These are phyloP conservation scores for Venturia pyrina DNA, from an alignment of 2,329 filamentous ascomycete genomes.

Conservation along the genomic window DNA sequence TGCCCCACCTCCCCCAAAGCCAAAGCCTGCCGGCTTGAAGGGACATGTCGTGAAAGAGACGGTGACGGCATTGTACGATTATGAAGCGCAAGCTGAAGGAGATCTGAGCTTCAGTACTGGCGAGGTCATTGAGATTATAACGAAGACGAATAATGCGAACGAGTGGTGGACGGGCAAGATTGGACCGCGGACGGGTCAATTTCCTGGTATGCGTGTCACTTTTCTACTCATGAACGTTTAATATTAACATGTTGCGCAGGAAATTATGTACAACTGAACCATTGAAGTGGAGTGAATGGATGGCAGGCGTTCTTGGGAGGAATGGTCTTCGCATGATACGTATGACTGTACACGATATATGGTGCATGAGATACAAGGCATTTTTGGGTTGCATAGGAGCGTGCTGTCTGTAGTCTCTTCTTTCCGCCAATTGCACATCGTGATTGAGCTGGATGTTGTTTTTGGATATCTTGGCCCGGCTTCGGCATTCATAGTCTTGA, in stretches of 20 bases:
- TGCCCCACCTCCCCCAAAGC: slow-evolving; percentile 41
- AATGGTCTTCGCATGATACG: not conserved
- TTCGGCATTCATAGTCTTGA: not conserved
- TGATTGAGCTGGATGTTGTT: slow-evolving; percentile 1
- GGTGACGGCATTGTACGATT: slow-evolving; percentile 89
- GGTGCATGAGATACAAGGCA: not conserved
- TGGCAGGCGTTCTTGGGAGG: not conserved
- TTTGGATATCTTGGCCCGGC: not conserved
- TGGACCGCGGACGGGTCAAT: slow-evolving; percentile 75
- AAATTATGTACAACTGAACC: slow-evolving; percentile 39
- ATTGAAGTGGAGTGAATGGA: not conserved
- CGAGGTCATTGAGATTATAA: slow-evolving; percentile 81
- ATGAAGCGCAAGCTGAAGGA: slow-evolving; percentile 87
- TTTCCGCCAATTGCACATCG: not conserved
- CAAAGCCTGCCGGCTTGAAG: slow-evolving; percentile 62
- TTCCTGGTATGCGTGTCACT: slow-evolving; percentile 61
- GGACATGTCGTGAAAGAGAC: slow-evolving; percentile 59
- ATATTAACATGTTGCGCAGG: slow-evolving; percentile 26
- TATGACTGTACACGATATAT: not conserved
- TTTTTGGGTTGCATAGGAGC: slow-evolving; percentile 1
- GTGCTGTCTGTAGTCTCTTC: not conserved
- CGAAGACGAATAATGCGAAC: slow-evolving; percentile 78
- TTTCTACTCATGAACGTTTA: not conserved
- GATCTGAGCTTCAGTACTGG: slow-evolving; percentile 85
- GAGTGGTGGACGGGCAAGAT: slow-evolving; percentile 94